phyloP scores from a whole-genome alignment of 2,329 filamentous ascomycete genomes.

The Colletotrichum lupini region DNA sequence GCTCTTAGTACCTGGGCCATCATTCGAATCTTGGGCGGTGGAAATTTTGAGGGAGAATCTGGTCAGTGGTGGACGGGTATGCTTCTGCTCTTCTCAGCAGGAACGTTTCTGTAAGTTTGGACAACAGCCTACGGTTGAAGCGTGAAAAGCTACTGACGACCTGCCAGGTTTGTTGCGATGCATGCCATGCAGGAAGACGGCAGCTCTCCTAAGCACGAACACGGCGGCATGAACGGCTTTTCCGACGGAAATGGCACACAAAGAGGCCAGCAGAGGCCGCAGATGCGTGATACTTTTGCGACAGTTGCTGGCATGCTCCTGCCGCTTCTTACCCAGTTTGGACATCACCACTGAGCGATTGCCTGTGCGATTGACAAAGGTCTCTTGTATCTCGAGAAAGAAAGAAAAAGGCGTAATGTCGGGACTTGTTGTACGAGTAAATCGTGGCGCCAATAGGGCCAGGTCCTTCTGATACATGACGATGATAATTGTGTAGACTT shows the following conservation, averaged over 20 bases:
- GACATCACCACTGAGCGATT: constrained; percentile 71
- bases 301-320: constrained; percentile 82
- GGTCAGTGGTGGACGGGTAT: constrained; percentile 92
- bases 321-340: constrained; percentile 81
- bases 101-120: constrained; percentile 86
- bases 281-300: constrained; percentile 76
- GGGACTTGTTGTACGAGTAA: background rate
- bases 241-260: constrained; percentile 51
- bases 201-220: constrained; percentile 61
- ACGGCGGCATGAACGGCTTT: constrained; percentile 65
- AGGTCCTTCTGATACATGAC: constrained; percentile 21
- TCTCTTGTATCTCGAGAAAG: background rate
- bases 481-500: constrained; percentile 31
- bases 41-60: constrained; percentile 65
- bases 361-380: background rate
- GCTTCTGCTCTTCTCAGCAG: constrained; percentile 92
- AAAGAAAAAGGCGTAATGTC: background rate
- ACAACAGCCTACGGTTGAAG: background rate
- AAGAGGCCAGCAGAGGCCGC: constrained; percentile 65
- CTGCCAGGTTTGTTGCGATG: constrained; percentile 90
- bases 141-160: constrained; percentile 1
- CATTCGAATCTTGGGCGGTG: constrained; percentile 77
- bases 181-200: constrained; percentile 92
- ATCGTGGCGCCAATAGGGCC: constrained; percentile 1
- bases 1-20: constrained; percentile 86